phyloP scores from a whole-genome alignment of 257 asterid genomes.

The Thymus mandschuricus region DNA sequence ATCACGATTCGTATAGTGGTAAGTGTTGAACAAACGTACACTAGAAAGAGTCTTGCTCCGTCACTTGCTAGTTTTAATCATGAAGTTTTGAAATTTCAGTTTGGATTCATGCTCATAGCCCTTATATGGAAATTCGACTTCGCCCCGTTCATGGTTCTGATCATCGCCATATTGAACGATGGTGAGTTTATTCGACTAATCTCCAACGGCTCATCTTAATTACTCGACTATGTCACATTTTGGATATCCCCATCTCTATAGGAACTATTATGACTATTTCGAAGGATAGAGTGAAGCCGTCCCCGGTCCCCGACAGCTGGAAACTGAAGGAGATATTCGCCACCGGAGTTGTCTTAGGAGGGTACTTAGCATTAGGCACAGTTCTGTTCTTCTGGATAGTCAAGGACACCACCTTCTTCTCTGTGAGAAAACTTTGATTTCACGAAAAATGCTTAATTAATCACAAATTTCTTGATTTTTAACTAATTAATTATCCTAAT shows the following conservation, averaged over 20 bases:
- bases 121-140: slow-evolving; percentile 92
- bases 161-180: slow-evolving; percentile 92
- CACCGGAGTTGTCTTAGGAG: slow-evolving; percentile 87
- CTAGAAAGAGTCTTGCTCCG: not conserved
- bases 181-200: slow-evolving; percentile 46
- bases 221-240: not conserved
- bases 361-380: slow-evolving; percentile 80
- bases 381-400: slow-evolving; percentile 82
- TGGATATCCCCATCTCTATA: slow-evolving; percentile 3
- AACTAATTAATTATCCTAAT: not conserved
- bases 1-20: slow-evolving; percentile 97
- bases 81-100: slow-evolving; percentile 48
- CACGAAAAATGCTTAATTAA: not conserved
- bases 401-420: slow-evolving; percentile 67
- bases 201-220: too few species aligned
- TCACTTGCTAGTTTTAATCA: not conserved
- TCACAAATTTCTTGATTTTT: not conserved
- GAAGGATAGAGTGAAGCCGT: slow-evolving; percentile 97
- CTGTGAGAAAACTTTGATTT: slow-evolving; percentile 43
- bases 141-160: slow-evolving; percentile 91
- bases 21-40: slow-evolving; percentile 31
- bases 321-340: slow-evolving; percentile 84
- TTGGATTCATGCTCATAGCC: slow-evolving; percentile 94
- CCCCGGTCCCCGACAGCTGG: slow-evolving; percentile 98
- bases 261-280: slow-evolving; percentile 98